Evolutionary conservation across 2,329 filamentous ascomycete species (phyloP), one percentile per base, ranked within the genome.

Genomic region (Fusarium kyushuense): DNA sequence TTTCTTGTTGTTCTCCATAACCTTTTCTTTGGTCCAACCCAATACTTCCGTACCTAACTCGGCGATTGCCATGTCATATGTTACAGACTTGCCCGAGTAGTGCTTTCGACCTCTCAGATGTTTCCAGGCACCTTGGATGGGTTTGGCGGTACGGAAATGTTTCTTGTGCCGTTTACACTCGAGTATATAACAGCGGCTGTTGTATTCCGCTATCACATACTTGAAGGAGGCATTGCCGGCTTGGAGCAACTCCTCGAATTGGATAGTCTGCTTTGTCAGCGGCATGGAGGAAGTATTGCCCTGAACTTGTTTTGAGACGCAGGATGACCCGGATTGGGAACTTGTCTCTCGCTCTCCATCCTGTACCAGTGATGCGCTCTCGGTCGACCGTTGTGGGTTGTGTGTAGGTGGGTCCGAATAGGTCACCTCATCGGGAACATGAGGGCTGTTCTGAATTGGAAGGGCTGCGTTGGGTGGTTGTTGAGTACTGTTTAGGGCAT

Each of bases 41-140:
- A 51, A 23, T 8, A 70, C 58, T 3, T 11, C 40, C 1, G 48
- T 62, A 12, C 68, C 68, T 3, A 70, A 55, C 12, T 38, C 10
- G 0, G 23, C 14, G 2, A 68, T 33, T 2, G 43, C 33, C 2
- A 23, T 17, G 1, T 27, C 11, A 2, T 7, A 30, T 2, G 19
- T 19, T 8, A 21, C 4, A 1, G 12, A 2, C 10, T 9, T 8
- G n/a, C 21, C 25, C 0, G 57, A 6, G 17, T 48, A 6, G 23
- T 48, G 27, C 32, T 0, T 23, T 11, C 1, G 12, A 29, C 46
- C n/a, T 1, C 7, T 4, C 3, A 70, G 56, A 27, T 70, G 67
- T 4, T 9, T 49, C 0, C 23, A 4, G 5, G 67, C 67, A 0
- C 38, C 55, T 0, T 29, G 17, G 2, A 70, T 6, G 0, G 67